Conservation (phyloP, 352 stramenopile genomes). For the Elongisporangium prolatum region DNA sequence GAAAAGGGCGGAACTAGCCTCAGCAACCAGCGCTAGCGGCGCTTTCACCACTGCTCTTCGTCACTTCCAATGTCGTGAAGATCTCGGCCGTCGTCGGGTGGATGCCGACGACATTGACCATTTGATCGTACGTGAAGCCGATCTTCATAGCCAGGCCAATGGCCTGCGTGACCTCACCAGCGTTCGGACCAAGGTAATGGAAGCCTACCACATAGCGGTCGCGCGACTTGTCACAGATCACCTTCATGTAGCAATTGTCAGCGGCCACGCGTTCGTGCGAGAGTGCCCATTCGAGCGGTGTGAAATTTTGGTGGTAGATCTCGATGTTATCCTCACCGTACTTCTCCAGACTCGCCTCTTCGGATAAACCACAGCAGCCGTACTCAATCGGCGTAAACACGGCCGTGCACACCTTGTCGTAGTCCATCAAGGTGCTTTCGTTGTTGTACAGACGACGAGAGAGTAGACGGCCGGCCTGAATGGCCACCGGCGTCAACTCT, state of each 20-base stretch:
- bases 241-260: constrained; percentile 93
- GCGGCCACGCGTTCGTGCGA: constrained; percentile 47
- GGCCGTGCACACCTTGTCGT: constrained; percentile 88
- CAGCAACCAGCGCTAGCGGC: constrained; percentile 95
- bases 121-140: constrained; percentile 91
- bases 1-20: constrained; percentile 87
- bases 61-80: constrained; percentile 92
- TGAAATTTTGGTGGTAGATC: constrained; percentile 96
- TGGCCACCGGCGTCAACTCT: constrained; percentile 98
- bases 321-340: constrained; percentile 91
- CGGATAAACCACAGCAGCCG: constrained; percentile 93
- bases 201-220: constrained; percentile 93
- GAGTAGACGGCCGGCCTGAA: constrained; percentile 92
- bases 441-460: constrained; percentile 90
- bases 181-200: constrained; percentile 98
- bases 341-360: constrained; percentile 91
- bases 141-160: constrained; percentile 95
- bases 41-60: constrained; percentile 91
- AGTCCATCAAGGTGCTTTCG: constrained; percentile 86
- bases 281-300: constrained; percentile 94
- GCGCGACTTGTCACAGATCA: constrained; percentile 90
- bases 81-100: constrained; percentile 96
- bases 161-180: constrained; percentile 93
- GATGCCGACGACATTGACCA: constrained; percentile 93
- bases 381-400: constrained; percentile 99